Evolutionary conservation across 352 stramenopile species (phyloP).

Genomic region (Globisporangium splendens): DNA sequence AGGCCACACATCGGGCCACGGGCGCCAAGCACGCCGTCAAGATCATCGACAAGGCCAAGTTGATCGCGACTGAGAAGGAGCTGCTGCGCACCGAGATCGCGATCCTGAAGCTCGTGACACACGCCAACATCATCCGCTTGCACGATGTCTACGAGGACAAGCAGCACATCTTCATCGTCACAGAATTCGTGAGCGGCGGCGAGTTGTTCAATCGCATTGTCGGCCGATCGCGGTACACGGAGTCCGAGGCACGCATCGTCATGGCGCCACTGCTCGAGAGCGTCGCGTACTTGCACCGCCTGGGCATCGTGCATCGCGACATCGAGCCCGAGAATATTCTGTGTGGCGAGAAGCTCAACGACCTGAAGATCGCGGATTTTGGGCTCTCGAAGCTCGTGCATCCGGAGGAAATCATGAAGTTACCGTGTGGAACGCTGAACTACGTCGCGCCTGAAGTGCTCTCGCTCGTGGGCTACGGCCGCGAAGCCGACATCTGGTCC

Average conservation of each 20-base stretch:
- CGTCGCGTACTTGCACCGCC: constrained; percentile 88
- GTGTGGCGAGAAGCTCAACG: constrained; percentile 82
- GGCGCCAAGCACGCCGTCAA: constrained; percentile 87
- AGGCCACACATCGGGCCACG: constrained; percentile 59
- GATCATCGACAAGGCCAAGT: constrained; percentile 91
- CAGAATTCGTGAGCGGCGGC: constrained; percentile 94
- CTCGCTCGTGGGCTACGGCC: constrained; percentile 82
- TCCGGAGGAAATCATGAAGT: constrained; percentile 91
- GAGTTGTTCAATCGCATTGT: constrained; percentile 98
- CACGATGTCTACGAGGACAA: constrained; percentile 92
- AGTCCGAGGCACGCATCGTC: constrained; percentile 84
- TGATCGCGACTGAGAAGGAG: constrained; percentile 85
- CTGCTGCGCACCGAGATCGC: constrained; percentile 91
- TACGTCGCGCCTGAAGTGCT: constrained; percentile 94
- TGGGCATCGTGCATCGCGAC: constrained; percentile 90
- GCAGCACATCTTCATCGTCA: constrained; percentile 97
- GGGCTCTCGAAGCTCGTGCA: constrained; percentile 91
- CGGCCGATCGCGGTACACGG: constrained; percentile 76
- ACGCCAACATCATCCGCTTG: constrained; percentile 85
- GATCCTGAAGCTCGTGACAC: constrained; percentile 91
- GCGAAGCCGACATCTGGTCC: constrained; percentile 91
- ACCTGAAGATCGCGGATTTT: constrained; percentile 92
- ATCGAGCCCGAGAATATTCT: constrained; percentile 89
- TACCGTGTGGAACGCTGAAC: constrained; percentile 91
- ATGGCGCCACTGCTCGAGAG: constrained; percentile 88